Base-by-base conservation (phyloP, 2,329 filamentous ascomycete genomes). In the Epichloe sp. region DNA sequence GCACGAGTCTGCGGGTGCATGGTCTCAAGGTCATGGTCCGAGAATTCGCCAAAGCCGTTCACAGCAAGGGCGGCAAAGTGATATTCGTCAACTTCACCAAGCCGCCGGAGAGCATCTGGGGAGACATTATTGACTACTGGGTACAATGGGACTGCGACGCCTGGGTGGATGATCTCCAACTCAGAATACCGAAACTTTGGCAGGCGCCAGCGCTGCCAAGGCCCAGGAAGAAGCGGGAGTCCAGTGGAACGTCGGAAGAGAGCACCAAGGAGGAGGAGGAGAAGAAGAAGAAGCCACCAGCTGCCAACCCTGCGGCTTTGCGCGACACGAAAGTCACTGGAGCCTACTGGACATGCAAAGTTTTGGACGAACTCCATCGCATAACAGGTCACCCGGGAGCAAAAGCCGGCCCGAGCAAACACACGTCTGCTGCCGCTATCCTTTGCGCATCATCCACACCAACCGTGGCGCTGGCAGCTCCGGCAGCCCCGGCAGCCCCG, bases 21-120 rank as follows among this genome's bases (percentile, higher is more conserved):
- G 83, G 83, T 0, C 68, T 88, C 5, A 86, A 86, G 61, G 74
- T 82, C 7, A 77, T 88, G 67, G 79, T 87, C 4, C 77, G 75
- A 53, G 82, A 86, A 58, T 87, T 88, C 58, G 80, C 83, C 34
- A 85, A 83, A 59, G 78, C 82, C 0, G 80, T 86, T 0, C 84
- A 87, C 63, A 79, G 73, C 57, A 79, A 73, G 48, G 80, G 79
- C 23, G 83, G 83, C 51, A 83, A 78, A 50, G 83, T 88, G 0
- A 72, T 87, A 4, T 86, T 86, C 65, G 79, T 87, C 55, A 88
- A 88, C 64, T 77, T 82, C 21, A 86, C 83, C 1, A 84, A 84
- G 58, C 83, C 83, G 0, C 74, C 83, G 0, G 82, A 86, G 60
- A 87, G 83, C 60, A 77, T 75, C 1, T 88, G 84, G 84, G 79